phyloP scores from a whole-genome alignment of 257 asterid species.

The Euphrasia confusa region DNA sequence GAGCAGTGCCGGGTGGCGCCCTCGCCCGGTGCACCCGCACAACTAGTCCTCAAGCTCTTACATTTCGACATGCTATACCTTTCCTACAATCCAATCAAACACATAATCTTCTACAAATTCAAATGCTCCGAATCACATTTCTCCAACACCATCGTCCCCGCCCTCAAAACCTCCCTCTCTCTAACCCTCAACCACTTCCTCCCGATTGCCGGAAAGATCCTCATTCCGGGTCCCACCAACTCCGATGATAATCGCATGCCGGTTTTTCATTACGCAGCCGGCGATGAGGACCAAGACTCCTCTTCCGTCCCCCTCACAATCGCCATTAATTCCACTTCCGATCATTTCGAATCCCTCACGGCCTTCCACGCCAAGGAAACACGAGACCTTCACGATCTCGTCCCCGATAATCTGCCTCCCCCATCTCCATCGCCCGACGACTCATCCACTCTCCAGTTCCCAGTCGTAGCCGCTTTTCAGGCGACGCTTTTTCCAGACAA shows the following conservation, averaged over 20 bases:
- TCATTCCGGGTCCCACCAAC: background rate
- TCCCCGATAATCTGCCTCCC: background rate
- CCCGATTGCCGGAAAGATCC: slow-evolving; percentile 11
- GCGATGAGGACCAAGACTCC: slow-evolving; percentile 1
- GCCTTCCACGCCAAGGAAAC: background rate
- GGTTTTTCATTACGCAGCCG: background rate
- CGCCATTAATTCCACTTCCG: slow-evolving; percentile 4
- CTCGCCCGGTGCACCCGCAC: background rate
- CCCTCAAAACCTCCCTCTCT: slow-evolving; percentile 11
- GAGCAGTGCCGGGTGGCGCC: slow-evolving; percentile 10
- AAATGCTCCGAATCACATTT: slow-evolving; percentile 10
- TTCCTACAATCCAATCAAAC: background rate
- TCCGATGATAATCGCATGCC: background rate
- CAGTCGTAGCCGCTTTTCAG: background rate
- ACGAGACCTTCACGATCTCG: background rate
- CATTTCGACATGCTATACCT: slow-evolving; percentile 13
- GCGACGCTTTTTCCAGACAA: slow-evolving; percentile 21
- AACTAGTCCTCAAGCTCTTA: slow-evolving; percentile 7
- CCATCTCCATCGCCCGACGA: background rate
- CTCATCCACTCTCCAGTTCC: background rate
- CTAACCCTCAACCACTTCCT: slow-evolving; percentile 14
- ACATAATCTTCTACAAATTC: background rate
- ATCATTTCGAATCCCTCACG: background rate
- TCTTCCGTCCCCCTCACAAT: background rate
- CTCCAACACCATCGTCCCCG: slow-evolving; percentile 1